A percentile compares a stretch with the other conserved stretches of the same genome.
Evolutionary conservation across 176 grass and related monocot genomes (phyloP).

Genomic region (sorghum (Sorghum bicolor)): DNA sequence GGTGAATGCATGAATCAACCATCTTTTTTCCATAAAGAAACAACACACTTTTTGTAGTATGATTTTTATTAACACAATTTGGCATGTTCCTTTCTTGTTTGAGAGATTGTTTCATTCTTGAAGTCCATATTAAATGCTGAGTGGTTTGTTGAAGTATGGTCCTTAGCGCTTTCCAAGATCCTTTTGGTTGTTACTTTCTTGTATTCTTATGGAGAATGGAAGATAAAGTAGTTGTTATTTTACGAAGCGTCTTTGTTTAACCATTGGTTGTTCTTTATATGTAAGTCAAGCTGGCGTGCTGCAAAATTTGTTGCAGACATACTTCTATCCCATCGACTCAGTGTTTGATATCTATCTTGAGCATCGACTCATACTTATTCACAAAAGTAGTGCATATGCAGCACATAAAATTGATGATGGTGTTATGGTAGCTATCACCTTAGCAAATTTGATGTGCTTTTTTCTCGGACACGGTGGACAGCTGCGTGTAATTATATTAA

Average conservation of each 20-base stretch:
- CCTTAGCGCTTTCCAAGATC: not conserved
- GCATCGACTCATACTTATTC: not conserved
- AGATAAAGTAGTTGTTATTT: not conserved
- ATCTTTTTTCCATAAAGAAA: not conserved
- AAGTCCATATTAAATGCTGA: not conserved
- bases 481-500: not conserved
- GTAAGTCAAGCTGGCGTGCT: not conserved
- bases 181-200: not conserved
- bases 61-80: conserved; percentile 9
- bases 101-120: not conserved
- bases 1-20: conserved; percentile 34
- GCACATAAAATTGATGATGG: not conserved
- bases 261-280: not conserved
- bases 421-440: not conserved
- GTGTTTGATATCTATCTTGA: not conserved
- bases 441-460: not conserved
- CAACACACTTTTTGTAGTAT: not conserved
- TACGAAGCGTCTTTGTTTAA: not conserved
- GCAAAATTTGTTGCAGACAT: not conserved
- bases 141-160: not conserved
- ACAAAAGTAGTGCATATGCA: not conserved
- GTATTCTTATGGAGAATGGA: not conserved
- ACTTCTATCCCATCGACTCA: not conserved
- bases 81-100: not conserved
- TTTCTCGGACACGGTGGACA: not conserved